Conservation (phyloP, 352 stramenopile species). For the Phytophthora sojae region DNA sequence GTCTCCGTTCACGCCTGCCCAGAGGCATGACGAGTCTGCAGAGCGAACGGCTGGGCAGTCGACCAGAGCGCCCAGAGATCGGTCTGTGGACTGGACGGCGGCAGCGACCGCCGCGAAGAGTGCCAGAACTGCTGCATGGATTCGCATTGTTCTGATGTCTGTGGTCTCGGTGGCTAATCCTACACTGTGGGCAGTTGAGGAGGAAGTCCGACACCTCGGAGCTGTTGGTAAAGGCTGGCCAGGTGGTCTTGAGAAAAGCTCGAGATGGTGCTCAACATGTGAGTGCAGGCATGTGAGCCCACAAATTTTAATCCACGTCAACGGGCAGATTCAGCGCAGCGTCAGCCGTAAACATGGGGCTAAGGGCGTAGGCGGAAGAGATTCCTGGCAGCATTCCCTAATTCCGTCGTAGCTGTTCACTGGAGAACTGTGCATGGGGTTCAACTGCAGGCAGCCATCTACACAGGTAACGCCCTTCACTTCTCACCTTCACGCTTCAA, state of each 20-base stretch:
- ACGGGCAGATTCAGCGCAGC: not conserved
- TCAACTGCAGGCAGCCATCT: not conserved
- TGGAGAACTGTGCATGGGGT: not conserved
- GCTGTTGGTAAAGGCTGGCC: slow-evolving; percentile 29
- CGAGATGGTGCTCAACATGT: slow-evolving; percentile 4
- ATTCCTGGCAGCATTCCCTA: too few species aligned
- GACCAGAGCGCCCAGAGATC: slow-evolving; percentile 64
- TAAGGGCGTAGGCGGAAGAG: not conserved
- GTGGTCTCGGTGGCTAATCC: slow-evolving; percentile 4
- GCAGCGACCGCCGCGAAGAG: slow-evolving; percentile 10
- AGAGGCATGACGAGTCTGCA: slow-evolving; percentile 53
- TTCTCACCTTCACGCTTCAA: not conserved
- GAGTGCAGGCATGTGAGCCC: not conserved
- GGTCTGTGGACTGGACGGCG: slow-evolving; percentile 21
- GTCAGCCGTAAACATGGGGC: not conserved
- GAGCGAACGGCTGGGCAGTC: slow-evolving; percentile 40
- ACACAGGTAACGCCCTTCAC: not conserved
- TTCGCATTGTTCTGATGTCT: slow-evolving; percentile 10
- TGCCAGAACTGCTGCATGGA: slow-evolving; percentile 17
- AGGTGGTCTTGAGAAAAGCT: slow-evolving; percentile 25
- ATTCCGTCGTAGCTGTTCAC: not conserved
- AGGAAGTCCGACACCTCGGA: slow-evolving; percentile 9
- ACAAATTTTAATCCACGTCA: not conserved
- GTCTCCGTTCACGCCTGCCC: slow-evolving; percentile 55
- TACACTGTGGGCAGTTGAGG: slow-evolving; percentile 1